Evolutionary conservation across 176 grass and related monocot genomes (phyloP), one percentile per base, ranked within the genome.

Genomic region (Hsuehochloa calcarea): DNA sequence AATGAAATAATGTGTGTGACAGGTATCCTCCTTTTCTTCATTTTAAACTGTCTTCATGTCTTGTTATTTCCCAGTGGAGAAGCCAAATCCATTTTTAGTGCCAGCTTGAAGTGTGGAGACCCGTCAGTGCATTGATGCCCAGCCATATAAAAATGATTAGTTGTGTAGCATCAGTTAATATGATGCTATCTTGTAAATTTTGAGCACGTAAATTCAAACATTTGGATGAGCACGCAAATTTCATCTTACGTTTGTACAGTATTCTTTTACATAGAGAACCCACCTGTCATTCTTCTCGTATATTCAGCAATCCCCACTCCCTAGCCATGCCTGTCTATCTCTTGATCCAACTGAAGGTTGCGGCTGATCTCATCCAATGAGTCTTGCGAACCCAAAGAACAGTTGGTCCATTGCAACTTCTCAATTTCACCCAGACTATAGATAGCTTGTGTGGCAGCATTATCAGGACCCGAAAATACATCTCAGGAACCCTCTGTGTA

Each of bases 361-460:
- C 3, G 89, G 85, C 68, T 86, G 68, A 52, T 86, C 87, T 86
- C 84, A 90, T 93, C 89, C 87, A 88, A 72, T 87, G 85, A 84
- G 85, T 86, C 89, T 88, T 97, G 83, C 82, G 82, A 41, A 74
- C 43, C 65, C 43, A 75, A 83, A 83, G 61, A 67, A 67, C 25
- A 47, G 41, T 68, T 82, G 46, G 71, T 26, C 31, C 12, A 22
- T 52, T 86, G 85, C 85, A 85, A 82, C 66, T 65, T 64, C 75
- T 87, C 92, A 84, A 90, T 94, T 97, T 92, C 88, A 92, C 80
- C 83, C 85, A 87, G 92, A 90, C 85, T 75, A 94, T 70, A 90
- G 60, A 51, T 65, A 90, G 70, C 72, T 83, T 69, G 23, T 62
- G 35, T 83, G 81, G 89, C 85, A 88, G 84, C 31, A 86, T 93